Evolutionary conservation across 169 alveolate genomes (phyloP).

Genomic region (Amoebophrya sp.): DNA sequence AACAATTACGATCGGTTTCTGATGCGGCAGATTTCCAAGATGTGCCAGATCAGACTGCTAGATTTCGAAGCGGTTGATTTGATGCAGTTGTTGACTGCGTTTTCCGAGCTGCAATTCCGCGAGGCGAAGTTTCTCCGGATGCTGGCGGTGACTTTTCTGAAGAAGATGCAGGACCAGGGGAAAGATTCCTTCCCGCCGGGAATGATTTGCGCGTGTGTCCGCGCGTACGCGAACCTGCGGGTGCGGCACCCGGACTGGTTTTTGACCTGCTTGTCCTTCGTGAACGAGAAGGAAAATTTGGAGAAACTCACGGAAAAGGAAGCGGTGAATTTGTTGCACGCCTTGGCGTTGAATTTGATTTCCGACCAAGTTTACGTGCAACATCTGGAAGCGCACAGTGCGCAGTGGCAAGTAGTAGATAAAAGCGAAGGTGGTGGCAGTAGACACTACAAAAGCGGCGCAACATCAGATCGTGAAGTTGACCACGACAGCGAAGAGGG

Average conservation of each 20-base stretch:
- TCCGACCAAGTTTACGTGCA: neutral
- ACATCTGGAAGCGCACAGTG: neutral
- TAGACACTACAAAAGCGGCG: too few species aligned
- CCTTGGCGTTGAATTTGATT: neutral
- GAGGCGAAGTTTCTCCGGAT: neutral
- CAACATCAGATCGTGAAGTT: too few species aligned
- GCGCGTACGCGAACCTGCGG: neutral
- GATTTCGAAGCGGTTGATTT: neutral
- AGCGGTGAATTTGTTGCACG: neutral
- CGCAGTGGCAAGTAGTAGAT: too few species aligned
- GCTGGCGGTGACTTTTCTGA: neutral
- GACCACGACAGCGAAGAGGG: too few species aligned
- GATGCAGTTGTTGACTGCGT: neutral
- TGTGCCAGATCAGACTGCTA: neutral
- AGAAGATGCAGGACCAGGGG: neutral
- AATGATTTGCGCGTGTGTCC: neutral
- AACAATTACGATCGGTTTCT: conserved; percentile 18
- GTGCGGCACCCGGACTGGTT: neutral
- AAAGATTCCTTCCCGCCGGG: neutral
- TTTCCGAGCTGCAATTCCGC: neutral
- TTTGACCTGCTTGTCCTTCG: neutral
- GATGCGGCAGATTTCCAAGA: neutral
- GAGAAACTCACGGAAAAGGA: neutral
- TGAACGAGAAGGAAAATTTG: neutral
- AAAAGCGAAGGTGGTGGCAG: too few species aligned